Evolutionary conservation across 2,329 filamentous ascomycete species (phyloP).

Genomic region (Exserohilum turcica): DNA sequence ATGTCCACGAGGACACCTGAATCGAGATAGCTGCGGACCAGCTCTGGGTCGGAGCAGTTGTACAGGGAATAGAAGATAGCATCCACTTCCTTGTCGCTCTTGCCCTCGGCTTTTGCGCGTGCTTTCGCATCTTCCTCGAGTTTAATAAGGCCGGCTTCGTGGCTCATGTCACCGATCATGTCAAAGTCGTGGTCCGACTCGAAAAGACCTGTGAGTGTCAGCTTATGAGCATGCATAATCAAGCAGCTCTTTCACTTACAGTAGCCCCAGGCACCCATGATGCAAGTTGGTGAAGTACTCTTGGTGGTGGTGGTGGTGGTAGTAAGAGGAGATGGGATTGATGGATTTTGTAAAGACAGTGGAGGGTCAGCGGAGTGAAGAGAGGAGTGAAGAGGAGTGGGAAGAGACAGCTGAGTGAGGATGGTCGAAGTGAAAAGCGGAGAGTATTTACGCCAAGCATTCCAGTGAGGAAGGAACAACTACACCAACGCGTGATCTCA

Average conservation of each 20-base stretch:
- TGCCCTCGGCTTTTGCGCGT: constrained; percentile 16
- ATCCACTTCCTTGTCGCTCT: constrained; percentile 10
- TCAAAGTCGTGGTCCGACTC: constrained; percentile 30
- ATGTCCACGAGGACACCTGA: constrained; percentile 17
- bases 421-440: too few relatives aligned
- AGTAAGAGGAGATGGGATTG: neutral
- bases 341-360: too few relatives aligned
- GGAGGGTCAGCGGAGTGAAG: too few relatives aligned
- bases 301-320: neutral
- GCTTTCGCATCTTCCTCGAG: constrained; percentile 17
- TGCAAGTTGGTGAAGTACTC: neutral
- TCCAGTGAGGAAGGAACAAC: too few relatives aligned
- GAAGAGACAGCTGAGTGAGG: too few relatives aligned
- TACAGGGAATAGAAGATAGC: constrained; percentile 18
- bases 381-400: too few relatives aligned
- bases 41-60: constrained; percentile 15
- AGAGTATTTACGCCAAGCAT: too few relatives aligned
- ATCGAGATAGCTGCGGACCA: constrained; percentile 27
- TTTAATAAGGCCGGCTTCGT: constrained; percentile 20
- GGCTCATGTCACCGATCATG: constrained; percentile 14
- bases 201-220: constrained; percentile 22
- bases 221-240: too few relatives aligned
- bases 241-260: neutral
- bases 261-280: neutral
- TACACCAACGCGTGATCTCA: too few relatives aligned